Evolutionary conservation across 2,329 filamentous ascomycete species (phyloP), one percentile per base, ranked within the genome.

Genomic region (Colletotrichum tropicicola): DNA sequence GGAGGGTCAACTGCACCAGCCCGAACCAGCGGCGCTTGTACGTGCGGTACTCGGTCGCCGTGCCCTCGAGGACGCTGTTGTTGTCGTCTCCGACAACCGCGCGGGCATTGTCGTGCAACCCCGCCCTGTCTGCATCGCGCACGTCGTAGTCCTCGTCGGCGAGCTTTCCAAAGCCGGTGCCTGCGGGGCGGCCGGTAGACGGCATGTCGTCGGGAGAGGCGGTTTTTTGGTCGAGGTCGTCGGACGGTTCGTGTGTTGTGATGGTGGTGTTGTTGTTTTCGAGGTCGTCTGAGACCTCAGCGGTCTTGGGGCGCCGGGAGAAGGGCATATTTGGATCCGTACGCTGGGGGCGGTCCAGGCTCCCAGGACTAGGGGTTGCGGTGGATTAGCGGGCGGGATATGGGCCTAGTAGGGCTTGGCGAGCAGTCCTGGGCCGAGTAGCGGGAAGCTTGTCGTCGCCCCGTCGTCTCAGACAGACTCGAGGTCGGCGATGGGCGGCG

Each of bases 1-100:
- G 83, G 72, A 98, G 79, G 6, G 94, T 91, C 73, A 98, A 80
- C 78, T 97, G 92, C 21, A 87, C 80, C 54, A 99, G 82, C 1
- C 96, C 96, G 75, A 97, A 92, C 89, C 93, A 99, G 45, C 96
- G 87, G 73, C 93, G 87, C 79, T 92, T 95, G 76, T 98, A 98
- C 10, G 79, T 81, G 56, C 76, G 76, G 59, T 82, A 82, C 65
- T 74, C 72, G n/a, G 67, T 71, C 19, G 74, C 69, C 9, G 67
- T 59, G 27, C 71, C 74, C 59, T 73, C 69, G n/a, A 72, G 63
- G 15, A 75, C 68, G 59, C 71, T 73, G 49, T 55, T 68, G 10
- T 69, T 68, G 39, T 62, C 68, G 12, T 70, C 72, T 23, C 37
- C 68, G 28, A 6, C 48, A 19, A 30, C 41, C 19, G 30, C 25